Evolutionary conservation across 805 yeast species (phyloP).

Genomic region (Saturnispora ahearnii): DNA sequence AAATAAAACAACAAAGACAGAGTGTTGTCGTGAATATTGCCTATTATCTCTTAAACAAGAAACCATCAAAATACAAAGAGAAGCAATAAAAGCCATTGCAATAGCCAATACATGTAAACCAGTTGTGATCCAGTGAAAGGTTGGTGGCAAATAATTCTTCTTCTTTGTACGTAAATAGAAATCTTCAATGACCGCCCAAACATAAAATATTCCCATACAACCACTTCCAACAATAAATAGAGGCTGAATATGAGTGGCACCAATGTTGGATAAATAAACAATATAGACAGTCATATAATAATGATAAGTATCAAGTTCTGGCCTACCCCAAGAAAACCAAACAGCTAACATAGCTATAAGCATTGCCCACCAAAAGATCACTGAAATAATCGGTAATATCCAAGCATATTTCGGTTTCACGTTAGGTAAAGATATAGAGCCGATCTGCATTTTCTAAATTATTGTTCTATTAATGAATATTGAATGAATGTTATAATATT

Average conservation of each 20-base stretch:
- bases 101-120: slow-evolving; percentile 21
- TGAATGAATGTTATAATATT: neutral
- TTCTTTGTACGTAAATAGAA: slow-evolving; percentile 48
- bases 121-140: slow-evolving; percentile 20
- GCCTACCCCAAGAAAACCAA: slow-evolving; percentile 79
- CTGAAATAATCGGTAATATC: slow-evolving; percentile 53
- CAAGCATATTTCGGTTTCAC: slow-evolving; percentile 23
- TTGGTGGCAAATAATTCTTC: slow-evolving; percentile 41
- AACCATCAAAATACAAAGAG: slow-evolving; percentile 65
- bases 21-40: slow-evolving; percentile 46
- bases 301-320: slow-evolving; percentile 51
- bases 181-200: slow-evolving; percentile 55
- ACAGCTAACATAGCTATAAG: slow-evolving; percentile 64
- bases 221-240: slow-evolving; percentile 73
- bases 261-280: slow-evolving; percentile 77
- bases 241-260: slow-evolving; percentile 81
- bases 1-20: slow-evolving; percentile 64
- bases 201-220: slow-evolving; percentile 67
- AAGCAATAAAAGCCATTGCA: slow-evolving; percentile 29
- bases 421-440: slow-evolving; percentile 16
- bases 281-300: slow-evolving; percentile 28
- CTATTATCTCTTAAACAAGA: slow-evolving; percentile 59
- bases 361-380: slow-evolving; percentile 86
- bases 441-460: slow-evolving; percentile 10
- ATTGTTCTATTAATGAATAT: neutral